Evolutionary conservation across 768 basidiomycete genomes (phyloP).

Genomic region (Podaxis pistillaris): DNA sequence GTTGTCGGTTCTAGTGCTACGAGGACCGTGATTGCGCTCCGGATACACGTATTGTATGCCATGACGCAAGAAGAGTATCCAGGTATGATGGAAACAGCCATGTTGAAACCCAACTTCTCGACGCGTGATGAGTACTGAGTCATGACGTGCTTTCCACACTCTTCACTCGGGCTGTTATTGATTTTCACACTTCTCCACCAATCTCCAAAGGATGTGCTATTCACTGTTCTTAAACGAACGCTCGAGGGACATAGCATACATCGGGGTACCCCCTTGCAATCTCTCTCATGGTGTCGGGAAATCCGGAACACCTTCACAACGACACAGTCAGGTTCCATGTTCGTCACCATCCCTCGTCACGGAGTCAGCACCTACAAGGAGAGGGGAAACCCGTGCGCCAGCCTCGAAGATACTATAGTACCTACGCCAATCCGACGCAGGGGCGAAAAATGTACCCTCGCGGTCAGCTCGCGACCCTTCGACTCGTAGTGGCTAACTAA

Average conservation of each 20-base stretch:
- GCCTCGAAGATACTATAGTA: constrained; percentile 4
- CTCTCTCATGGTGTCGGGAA: not conserved
- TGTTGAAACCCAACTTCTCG: not conserved
- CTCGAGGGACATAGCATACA: constrained; percentile 2
- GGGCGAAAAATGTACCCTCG: not conserved
- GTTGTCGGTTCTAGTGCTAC: constrained; percentile 9
- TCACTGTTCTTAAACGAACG: not conserved
- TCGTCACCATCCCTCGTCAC: constrained; percentile 1
- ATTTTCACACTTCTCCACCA: not conserved
- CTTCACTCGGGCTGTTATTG: not conserved
- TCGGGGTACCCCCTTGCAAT: not conserved
- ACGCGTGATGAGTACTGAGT: not conserved
- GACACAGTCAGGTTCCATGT: constrained; percentile 7
- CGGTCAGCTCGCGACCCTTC: not conserved
- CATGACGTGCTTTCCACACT: not conserved
- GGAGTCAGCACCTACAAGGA: too few species aligned
- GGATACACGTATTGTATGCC: constrained; percentile 12
- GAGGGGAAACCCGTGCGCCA: not conserved
- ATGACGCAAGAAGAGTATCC: constrained; percentile 1
- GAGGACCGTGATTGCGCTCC: constrained; percentile 1
- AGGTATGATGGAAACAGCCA: not conserved
- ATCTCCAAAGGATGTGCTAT: not conserved
- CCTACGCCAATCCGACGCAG: not conserved
- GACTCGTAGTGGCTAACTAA: not conserved
- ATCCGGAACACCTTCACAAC: not conserved